Evolutionary conservation across 345 rosid species (phyloP).

Genomic region (Populus pruinosa): DNA sequence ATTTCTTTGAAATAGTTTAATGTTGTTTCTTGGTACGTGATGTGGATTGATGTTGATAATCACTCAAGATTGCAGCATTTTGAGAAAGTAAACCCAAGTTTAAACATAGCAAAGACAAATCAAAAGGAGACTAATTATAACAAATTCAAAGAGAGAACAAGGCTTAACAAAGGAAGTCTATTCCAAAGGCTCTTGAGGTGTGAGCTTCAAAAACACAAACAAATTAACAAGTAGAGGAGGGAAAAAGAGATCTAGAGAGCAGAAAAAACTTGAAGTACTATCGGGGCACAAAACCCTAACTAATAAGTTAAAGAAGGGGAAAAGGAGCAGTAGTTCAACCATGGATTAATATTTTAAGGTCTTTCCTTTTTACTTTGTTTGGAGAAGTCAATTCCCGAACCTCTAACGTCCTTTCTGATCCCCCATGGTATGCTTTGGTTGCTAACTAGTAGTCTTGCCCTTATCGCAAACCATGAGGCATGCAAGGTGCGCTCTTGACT

Average conservation of each 20-base stretch:
- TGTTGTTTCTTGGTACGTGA: background rate
- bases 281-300: background rate
- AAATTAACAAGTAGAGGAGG: background rate
- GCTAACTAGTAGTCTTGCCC: background rate
- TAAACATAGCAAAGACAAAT: background rate
- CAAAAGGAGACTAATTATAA: background rate
- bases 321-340: background rate
- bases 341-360: background rate
- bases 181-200: background rate
- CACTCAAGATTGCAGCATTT: background rate
- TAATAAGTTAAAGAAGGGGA: background rate
- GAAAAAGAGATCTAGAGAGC: background rate
- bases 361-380: background rate
- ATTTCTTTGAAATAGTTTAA: background rate
- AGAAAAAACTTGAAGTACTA: background rate
- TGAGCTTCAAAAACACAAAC: background rate
- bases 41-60: background rate
- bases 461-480: conserved; percentile 1
- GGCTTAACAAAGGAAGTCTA: conserved; percentile 3
- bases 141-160: background rate
- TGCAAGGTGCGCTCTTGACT: conserved; percentile 97
- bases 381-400: conserved; percentile 92
- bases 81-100: background rate
- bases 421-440: background rate
- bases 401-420: conserved; percentile 32